These are phyloP conservation scores for Theobroma grandiflorum DNA, from an alignment of 441 rosid species.

Conservation along the genomic window DNA sequence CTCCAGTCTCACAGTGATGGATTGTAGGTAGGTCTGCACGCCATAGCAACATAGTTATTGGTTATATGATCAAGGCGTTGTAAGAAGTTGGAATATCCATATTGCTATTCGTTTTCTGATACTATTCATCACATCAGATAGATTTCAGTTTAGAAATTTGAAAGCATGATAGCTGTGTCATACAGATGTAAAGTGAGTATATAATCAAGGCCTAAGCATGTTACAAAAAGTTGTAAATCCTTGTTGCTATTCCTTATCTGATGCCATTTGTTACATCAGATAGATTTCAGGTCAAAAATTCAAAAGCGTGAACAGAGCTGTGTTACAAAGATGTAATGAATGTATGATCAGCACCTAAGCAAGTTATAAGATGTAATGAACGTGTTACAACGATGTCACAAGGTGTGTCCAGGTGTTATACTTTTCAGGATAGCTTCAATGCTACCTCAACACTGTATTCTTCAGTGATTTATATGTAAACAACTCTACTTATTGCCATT, in stretches of 20 bases:
- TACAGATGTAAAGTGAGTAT: background rate
- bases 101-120: background rate
- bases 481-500: background rate
- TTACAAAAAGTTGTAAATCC: background rate
- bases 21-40: constrained; percentile 84
- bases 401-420: too few relatives aligned
- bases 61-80: background rate
- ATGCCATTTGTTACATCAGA: background rate
- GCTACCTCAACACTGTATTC: too few relatives aligned
- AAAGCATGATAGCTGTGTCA: background rate
- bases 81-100: background rate
- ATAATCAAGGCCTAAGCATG: background rate
- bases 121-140: background rate
- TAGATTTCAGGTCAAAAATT: background rate
- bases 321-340: background rate
- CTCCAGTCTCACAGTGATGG: constrained; percentile 92
- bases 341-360: background rate
- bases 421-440: too few relatives aligned
- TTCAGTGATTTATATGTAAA: too few relatives aligned
- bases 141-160: background rate
- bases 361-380: background rate
- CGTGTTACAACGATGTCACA: too few relatives aligned
- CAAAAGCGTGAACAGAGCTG: background rate
- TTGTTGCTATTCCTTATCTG: background rate
- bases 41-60: constrained; percentile 3